Evolutionary conservation across 2,329 filamentous ascomycete species (phyloP).

Genomic region (Fusarium foetens): DNA sequence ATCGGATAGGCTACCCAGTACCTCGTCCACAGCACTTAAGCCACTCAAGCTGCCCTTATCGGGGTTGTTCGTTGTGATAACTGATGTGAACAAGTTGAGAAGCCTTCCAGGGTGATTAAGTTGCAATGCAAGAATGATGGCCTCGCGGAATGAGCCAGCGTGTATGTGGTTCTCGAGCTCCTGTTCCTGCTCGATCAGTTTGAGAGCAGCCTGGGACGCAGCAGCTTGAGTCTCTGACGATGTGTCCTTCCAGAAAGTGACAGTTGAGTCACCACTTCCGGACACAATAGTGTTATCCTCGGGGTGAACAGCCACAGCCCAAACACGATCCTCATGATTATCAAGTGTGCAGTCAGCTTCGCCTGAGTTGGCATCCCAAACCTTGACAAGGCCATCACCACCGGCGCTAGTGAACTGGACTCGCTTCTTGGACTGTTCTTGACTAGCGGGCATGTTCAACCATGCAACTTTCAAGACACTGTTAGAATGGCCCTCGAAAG

Average conservation of each 20-base stretch:
- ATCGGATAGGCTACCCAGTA: slow-evolving; percentile 80
- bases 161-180: slow-evolving; percentile 93
- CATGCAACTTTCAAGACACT: slow-evolving; percentile 94
- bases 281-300: slow-evolving; percentile 80
- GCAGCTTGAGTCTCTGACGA: slow-evolving; percentile 81
- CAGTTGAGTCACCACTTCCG: slow-evolving; percentile 88
- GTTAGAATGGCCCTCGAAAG: slow-evolving; percentile 96
- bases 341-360: slow-evolving; percentile 91
- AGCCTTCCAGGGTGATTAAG: slow-evolving; percentile 93
- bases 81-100: slow-evolving; percentile 83
- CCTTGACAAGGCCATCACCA: slow-evolving; percentile 93
- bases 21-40: slow-evolving; percentile 79
- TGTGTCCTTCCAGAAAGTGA: slow-evolving; percentile 96
- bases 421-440: slow-evolving; percentile 66
- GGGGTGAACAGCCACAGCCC: slow-evolving; percentile 83
- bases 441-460: slow-evolving; percentile 68
- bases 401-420: slow-evolving; percentile 86
- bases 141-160: slow-evolving; percentile 87
- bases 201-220: slow-evolving; percentile 76
- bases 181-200: slow-evolving; percentile 93
- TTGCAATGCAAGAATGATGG: slow-evolving; percentile 89
- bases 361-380: slow-evolving; percentile 90
- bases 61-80: slow-evolving; percentile 70
- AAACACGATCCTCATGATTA: slow-evolving; percentile 96
- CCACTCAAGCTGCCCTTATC: slow-evolving; percentile 74